phyloP scores from a whole-genome alignment of 495 filamentous ascomycete genomes.

The Daldinia bambusicola region DNA sequence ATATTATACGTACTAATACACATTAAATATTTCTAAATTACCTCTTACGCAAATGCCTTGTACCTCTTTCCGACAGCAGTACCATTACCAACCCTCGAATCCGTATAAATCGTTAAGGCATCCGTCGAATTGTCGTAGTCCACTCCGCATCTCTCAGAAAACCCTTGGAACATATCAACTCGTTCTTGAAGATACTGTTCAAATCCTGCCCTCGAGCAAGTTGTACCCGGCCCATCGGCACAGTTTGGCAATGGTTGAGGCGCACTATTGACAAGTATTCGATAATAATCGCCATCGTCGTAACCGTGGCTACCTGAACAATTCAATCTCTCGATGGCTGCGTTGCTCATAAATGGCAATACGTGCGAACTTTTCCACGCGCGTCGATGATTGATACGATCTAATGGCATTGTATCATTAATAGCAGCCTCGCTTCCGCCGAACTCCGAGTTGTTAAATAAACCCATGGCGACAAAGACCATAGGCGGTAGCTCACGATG shows the following conservation, averaged over 20 bases:
- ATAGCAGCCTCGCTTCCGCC: constrained; percentile 51
- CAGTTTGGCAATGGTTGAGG: constrained; percentile 51
- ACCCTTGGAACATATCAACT: constrained; percentile 48
- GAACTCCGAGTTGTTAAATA: constrained; percentile 62
- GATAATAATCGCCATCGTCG: constrained; percentile 52
- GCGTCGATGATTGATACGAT: constrained; percentile 57
- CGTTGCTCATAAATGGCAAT: constrained; percentile 57
- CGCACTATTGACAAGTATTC: constrained; percentile 51
- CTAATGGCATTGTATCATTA: constrained; percentile 61
- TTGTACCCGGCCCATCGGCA: constrained; percentile 51
- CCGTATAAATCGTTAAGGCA: constrained; percentile 50
- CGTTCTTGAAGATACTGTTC: constrained; percentile 48
- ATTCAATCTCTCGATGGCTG: constrained; percentile 55
- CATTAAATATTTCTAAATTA: neutral
- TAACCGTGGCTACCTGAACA: constrained; percentile 52
- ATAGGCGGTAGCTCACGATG: constrained; percentile 62
- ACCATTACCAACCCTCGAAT: constrained; percentile 48
- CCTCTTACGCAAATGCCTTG: constrained; percentile 25
- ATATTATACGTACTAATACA: neutral
- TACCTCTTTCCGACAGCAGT: constrained; percentile 51
- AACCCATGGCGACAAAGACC: constrained; percentile 59
- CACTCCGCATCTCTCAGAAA: constrained; percentile 49
- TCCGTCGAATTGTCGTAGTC: constrained; percentile 51
- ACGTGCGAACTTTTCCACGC: constrained; percentile 59
- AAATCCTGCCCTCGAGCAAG: constrained; percentile 48